These are phyloP conservation scores for Dalbergia cultrata DNA, from an alignment of 306 rosid genomes.

Conservation along the genomic window DNA sequence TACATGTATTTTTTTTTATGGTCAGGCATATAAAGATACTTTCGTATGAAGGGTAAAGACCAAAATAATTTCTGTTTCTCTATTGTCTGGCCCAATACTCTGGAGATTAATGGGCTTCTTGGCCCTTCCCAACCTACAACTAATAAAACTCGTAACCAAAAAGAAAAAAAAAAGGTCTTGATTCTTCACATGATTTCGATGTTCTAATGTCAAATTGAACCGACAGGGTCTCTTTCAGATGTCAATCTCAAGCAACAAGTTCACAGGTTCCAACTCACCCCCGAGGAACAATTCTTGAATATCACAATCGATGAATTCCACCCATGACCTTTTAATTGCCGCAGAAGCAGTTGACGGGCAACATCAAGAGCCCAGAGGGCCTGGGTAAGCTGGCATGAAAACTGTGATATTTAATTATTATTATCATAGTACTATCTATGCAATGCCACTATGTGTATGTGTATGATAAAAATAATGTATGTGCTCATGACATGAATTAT, in stretches of 20 bases:
- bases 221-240: not conserved
- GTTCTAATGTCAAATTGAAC: not conserved
- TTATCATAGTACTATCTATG: not conserved
- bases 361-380: not conserved
- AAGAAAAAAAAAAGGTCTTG: too few relatives aligned
- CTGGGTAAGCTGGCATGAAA: slow-evolving; percentile 3
- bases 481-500: too few relatives aligned
- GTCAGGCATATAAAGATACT: too few relatives aligned
- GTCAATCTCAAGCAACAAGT: not conserved
- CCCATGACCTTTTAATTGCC: not conserved
- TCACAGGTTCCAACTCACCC: not conserved
- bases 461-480: not conserved
- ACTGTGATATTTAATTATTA: not conserved
- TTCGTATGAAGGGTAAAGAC: not conserved
- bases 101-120: not conserved
- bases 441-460: not conserved
- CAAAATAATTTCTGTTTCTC: not conserved
- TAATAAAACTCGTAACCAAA: too few relatives aligned
- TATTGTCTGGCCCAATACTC: too few relatives aligned
- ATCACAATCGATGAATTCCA: not conserved
- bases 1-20: too few relatives aligned
- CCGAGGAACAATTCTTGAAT: not conserved
- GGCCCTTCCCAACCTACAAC: too few relatives aligned
- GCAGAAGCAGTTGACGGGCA: not conserved
- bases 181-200: slow-evolving; percentile 2